Evolutionary conservation across 1,139 yeast species (phyloP), one percentile per base, ranked within the genome.

Genomic region (Lodderomyces beijingensis): DNA sequence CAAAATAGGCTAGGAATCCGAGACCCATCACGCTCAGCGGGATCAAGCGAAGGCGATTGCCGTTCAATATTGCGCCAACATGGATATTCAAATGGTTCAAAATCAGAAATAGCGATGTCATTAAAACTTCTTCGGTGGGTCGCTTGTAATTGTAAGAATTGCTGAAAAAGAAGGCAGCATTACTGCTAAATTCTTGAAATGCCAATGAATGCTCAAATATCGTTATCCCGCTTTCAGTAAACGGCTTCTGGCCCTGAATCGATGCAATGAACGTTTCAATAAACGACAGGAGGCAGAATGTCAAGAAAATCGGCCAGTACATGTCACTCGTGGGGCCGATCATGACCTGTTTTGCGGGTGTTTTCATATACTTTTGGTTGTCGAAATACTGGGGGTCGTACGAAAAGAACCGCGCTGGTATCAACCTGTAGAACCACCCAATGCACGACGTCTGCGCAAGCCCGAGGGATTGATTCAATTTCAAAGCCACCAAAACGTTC

Each of bases 171-270:
- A 58, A 44, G 0, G 57, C 56, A 1, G 55, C 57, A 15, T 66
- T 55, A n/a, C 71, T 61, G 45, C 77, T 77, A 19, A 72, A 77
- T 46, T 81, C 89, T 49, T 82, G 88, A 48, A 80, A 81, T 9
- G 86, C 84, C 18, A 81, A 55, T 1, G 88, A 79, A 47, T 77
- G 81, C 48, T 83, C 93, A 52, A 83, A 81, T 20, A 82, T 57
- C 0, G 91, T 79, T 43, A 82, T 62, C 0, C 88, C 88, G 7
- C 82, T 70, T 42, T 81, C 91, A 7, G 76, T 70, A 35, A 70
- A 67, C 2, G 87, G 84, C 29, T 68, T 65, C 21, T 58, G 57
- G 5, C 85, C 86, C 35, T 71, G 70, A 3, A 79, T 65, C 13
- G 76, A 77, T 5, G 84, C 68, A 2, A 78, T 63, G 43, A 83